Conservation (phyloP, 345 rosid genomes). For the Corchorus olitorius region DNA sequence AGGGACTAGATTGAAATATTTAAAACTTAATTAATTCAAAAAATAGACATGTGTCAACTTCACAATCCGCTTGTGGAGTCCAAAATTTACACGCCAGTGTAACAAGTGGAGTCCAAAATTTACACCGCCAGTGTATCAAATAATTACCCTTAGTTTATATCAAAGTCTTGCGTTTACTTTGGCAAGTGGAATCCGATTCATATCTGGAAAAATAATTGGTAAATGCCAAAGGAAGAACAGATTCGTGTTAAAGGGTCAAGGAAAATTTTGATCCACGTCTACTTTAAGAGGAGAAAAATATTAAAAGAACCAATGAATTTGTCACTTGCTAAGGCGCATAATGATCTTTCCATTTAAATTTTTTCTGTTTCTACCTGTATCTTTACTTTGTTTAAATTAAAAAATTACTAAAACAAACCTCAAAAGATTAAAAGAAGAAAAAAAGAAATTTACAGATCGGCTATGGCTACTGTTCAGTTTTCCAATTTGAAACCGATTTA, state of each 20-base stretch:
- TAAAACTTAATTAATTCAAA: no score
- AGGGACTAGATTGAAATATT: no score
- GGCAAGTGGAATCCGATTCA: neutral
- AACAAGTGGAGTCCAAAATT: no score
- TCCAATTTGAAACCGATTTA: neutral
- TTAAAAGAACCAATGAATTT: neutral
- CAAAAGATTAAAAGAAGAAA: neutral
- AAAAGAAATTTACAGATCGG: slow-evolving; percentile 25
- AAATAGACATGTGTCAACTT: no score
- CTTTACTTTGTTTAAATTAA: neutral
- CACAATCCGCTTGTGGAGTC: no score
- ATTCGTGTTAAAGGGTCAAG: neutral
- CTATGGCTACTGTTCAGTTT: neutral
- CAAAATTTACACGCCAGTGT: no score
- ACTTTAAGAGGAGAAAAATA: no score
- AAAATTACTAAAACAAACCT: neutral
- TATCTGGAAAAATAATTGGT: neutral
- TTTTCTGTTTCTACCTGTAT: slow-evolving; percentile 10
- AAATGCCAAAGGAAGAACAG: neutral
- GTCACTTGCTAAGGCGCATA: neutral
- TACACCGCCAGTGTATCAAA: no score
- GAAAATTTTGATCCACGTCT: neutral
- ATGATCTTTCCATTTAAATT: neutral
- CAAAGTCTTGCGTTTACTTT: neutral
- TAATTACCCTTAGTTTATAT: no score